Evolutionary conservation across 2,329 filamentous ascomycete genomes (phyloP).

Genomic region (Botrytis byssoidea): DNA sequence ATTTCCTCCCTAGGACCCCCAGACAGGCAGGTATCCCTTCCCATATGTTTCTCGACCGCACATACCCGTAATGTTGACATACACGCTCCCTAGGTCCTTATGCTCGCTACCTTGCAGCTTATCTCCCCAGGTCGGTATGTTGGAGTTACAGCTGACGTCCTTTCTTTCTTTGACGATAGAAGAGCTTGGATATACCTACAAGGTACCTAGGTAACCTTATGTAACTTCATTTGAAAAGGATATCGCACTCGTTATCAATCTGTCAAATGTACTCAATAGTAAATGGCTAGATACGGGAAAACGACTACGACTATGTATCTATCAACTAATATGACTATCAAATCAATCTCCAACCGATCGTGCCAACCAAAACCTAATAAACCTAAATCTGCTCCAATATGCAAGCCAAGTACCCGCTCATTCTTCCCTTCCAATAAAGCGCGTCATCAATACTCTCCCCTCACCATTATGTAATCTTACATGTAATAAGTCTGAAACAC

Average conservation of each 20-base stretch:
- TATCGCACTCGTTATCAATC: too few species aligned
- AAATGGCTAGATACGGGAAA: too few species aligned
- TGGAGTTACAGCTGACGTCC: background rate
- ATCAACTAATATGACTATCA: background rate
- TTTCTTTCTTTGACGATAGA: background rate
- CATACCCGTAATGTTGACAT: background rate
- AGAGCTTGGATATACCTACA: background rate
- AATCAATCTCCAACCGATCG: background rate
- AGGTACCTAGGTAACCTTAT: too few species aligned
- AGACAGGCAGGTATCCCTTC: background rate
- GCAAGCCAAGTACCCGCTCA: slow-evolving; percentile 4
- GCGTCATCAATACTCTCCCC: background rate
- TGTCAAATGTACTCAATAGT: too few species aligned
- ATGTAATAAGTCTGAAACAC: background rate
- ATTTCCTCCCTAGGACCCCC: background rate
- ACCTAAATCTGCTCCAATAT: background rate
- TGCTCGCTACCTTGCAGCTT: background rate
- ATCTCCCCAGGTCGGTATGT: background rate
- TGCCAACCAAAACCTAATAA: background rate
- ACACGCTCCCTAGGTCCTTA: background rate
- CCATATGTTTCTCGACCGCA: background rate
- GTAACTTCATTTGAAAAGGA: too few species aligned
- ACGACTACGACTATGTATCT: too few species aligned
- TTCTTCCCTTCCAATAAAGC: background rate
- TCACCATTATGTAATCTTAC: background rate